A percentile compares a stretch with the other conserved stretches of the same genome.
Conservation (phyloP, 352 stramenopile species). For the Phytophthora citricola region DNA sequence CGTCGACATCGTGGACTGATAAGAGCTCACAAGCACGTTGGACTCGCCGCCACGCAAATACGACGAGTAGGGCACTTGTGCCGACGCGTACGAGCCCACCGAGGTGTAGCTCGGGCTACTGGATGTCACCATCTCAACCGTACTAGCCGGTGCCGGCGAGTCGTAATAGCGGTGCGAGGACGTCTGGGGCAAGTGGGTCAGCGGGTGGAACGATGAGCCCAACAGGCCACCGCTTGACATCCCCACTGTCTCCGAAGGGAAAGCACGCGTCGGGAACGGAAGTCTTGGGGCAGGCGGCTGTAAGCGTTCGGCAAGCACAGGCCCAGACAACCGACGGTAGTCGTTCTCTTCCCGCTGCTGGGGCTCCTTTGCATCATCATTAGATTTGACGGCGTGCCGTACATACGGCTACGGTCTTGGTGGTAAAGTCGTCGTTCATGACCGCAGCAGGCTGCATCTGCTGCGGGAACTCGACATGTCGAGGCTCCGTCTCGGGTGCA, state of each 20-base stretch:
- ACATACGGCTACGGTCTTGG: slow-evolving; percentile 43
- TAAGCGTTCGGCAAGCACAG: slow-evolving; percentile 23
- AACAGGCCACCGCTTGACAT: slow-evolving; percentile 31
- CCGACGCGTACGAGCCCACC: slow-evolving; percentile 22
- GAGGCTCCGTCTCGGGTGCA: slow-evolving; percentile 11
- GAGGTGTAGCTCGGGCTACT: slow-evolving; percentile 24
- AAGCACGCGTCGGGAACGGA: slow-evolving; percentile 64
- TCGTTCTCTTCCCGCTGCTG: slow-evolving; percentile 43
- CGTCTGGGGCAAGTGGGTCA: slow-evolving; percentile 33
- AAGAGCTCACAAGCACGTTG: slow-evolving; percentile 43
- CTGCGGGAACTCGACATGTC: slow-evolving; percentile 24
- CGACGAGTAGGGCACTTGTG: slow-evolving; percentile 42
- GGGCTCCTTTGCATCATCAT: slow-evolving; percentile 39
- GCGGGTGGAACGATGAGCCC: slow-evolving; percentile 49
- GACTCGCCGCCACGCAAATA: slow-evolving; percentile 44
- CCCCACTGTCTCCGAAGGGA: slow-evolving; percentile 56
- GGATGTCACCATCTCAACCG: slow-evolving; percentile 29
- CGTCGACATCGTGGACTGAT: slow-evolving; percentile 33
- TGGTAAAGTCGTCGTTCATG: slow-evolving; percentile 38
- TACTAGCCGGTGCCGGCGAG: slow-evolving; percentile 10
- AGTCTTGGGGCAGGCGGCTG: slow-evolving; percentile 35
- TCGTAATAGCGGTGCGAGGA: slow-evolving; percentile 49
- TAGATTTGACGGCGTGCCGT: slow-evolving; percentile 15
- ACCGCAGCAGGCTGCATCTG: background rate
- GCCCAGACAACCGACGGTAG: slow-evolving; percentile 17